Evolutionary conservation across 495 filamentous ascomycete species (phyloP).

Genomic region (Margaritispora aquatica): DNA sequence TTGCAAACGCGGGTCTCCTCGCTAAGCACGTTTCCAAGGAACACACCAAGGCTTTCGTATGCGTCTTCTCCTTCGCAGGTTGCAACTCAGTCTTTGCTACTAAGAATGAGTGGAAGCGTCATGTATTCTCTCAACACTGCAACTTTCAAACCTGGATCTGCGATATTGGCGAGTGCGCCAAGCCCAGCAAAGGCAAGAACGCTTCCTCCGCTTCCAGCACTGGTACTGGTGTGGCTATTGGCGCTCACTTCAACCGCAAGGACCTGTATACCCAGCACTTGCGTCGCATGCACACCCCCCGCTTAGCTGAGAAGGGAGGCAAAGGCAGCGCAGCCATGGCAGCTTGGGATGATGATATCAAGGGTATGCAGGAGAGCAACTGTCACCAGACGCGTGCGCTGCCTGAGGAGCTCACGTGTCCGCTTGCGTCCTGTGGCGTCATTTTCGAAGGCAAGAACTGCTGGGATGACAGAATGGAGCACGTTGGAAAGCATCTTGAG

Average conservation of each 20-base stretch:
- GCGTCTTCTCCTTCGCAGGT: slow-evolving; percentile 70
- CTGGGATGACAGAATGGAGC: slow-evolving; percentile 88
- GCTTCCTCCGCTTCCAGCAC: background rate
- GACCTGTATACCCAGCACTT: slow-evolving; percentile 92
- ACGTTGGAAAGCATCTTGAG: slow-evolving; percentile 80
- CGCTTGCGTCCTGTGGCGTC: slow-evolving; percentile 47
- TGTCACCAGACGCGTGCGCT: slow-evolving; percentile 51
- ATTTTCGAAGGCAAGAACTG: slow-evolving; percentile 55
- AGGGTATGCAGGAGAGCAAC: slow-evolving; percentile 50
- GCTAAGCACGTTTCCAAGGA: slow-evolving; percentile 44
- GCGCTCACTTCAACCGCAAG: slow-evolving; percentile 67
- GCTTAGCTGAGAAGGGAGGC: slow-evolving; percentile 33
- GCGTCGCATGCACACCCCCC: slow-evolving; percentile 78
- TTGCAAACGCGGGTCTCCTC: background rate
- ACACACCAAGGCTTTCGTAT: slow-evolving; percentile 58
- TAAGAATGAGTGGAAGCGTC: slow-evolving; percentile 94
- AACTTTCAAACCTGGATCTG: slow-evolving; percentile 75
- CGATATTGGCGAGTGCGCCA: slow-evolving; percentile 55
- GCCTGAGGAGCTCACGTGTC: slow-evolving; percentile 59
- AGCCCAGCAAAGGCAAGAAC: slow-evolving; percentile 10
- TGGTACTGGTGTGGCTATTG: background rate
- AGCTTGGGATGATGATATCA: slow-evolving; percentile 29
- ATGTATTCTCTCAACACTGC: slow-evolving; percentile 76
- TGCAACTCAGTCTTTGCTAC: slow-evolving; percentile 66
- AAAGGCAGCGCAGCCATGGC: background rate